Percentiles rank a stretch among this genome's conserved stretches.
Conservation (phyloP, 2,329 filamentous ascomycete species). For the Trichoderma brevicompactum region DNA sequence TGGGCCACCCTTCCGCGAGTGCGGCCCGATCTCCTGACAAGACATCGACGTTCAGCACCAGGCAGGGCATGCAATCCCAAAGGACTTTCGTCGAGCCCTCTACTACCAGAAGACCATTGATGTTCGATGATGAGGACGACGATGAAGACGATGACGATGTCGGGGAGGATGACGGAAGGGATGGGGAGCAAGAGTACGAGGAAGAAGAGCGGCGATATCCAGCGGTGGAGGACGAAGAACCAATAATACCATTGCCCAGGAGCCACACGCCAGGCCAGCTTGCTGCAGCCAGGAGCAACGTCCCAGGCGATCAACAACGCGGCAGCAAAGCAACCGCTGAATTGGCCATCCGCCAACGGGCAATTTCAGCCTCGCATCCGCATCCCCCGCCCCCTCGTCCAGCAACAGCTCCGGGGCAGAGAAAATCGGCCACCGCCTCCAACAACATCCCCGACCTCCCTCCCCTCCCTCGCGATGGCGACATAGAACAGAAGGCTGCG, state of each 20-base stretch:
- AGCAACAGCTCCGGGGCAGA: constrained; percentile 35
- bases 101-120: constrained; percentile 37
- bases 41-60: constrained; percentile 12
- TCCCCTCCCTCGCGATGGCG: constrained; percentile 40
- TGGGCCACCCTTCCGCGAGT: constrained; percentile 41
- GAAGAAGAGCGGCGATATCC: constrained; percentile 30
- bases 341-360: constrained; percentile 57
- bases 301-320: constrained; percentile 49
- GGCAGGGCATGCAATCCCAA: constrained; percentile 54
- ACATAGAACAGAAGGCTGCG: constrained; percentile 24
- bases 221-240: neutral
- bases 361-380: constrained; percentile 53
- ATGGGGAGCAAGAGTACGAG: neutral
- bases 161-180: constrained; percentile 34
- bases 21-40: constrained; percentile 42
- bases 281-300: constrained; percentile 60
- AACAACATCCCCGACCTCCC: constrained; percentile 43
- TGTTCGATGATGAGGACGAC: constrained; percentile 42
- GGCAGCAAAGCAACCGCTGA: constrained; percentile 51
- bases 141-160: constrained; percentile 45
- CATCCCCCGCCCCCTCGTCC: constrained; percentile 37
- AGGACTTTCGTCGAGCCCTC: constrained; percentile 51
- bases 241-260: constrained; percentile 49
- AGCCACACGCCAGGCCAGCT: constrained; percentile 67
- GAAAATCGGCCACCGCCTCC: constrained; percentile 37